Evolutionary conservation across 2,329 filamentous ascomycete species (phyloP).

Genomic region (Calcarisporium arbuscula): DNA sequence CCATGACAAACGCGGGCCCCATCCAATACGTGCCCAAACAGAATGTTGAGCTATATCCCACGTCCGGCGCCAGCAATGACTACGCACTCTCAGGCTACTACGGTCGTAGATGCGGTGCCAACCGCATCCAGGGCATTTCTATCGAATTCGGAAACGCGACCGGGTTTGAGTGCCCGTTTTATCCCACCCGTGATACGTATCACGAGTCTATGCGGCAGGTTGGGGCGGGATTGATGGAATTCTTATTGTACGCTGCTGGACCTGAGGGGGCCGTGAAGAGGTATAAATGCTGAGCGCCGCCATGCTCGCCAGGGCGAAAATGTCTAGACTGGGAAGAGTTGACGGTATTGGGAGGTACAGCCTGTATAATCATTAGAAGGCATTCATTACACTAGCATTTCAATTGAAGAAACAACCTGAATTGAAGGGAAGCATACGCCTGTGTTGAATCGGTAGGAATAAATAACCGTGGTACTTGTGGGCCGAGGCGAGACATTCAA

Average conservation of each 20-base stretch:
- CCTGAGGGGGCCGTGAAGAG: constrained; percentile 9
- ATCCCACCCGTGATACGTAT: constrained; percentile 36
- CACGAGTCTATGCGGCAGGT: constrained; percentile 38
- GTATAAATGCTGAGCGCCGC: constrained; percentile 1
- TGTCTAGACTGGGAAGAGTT: too few relatives aligned
- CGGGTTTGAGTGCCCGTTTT: constrained; percentile 31
- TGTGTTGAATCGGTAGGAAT: too few relatives aligned
- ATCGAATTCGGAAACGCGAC: constrained; percentile 38
- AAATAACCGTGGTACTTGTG: too few relatives aligned
- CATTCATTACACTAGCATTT: too few relatives aligned
- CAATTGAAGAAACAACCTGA: too few relatives aligned
- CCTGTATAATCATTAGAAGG: too few relatives aligned
- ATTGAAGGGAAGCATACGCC: too few relatives aligned
- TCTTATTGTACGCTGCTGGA: constrained; percentile 26
- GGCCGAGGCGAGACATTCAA: too few relatives aligned
- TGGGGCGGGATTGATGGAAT: constrained; percentile 41
- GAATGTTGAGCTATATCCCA: constrained; percentile 37
- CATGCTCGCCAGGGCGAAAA: too few relatives aligned
- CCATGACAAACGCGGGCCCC: constrained; percentile 33
- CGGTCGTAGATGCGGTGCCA: constrained; percentile 21
- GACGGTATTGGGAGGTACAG: too few relatives aligned
- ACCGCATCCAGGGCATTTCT: constrained; percentile 35
- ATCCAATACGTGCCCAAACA: constrained; percentile 31
- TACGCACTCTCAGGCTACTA: constrained; percentile 41
- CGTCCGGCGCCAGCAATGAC: constrained; percentile 39